phyloP scores from a whole-genome alignment of 2,329 filamentous ascomycete genomes.

The Lasiodiplodia hormozganensis region DNA sequence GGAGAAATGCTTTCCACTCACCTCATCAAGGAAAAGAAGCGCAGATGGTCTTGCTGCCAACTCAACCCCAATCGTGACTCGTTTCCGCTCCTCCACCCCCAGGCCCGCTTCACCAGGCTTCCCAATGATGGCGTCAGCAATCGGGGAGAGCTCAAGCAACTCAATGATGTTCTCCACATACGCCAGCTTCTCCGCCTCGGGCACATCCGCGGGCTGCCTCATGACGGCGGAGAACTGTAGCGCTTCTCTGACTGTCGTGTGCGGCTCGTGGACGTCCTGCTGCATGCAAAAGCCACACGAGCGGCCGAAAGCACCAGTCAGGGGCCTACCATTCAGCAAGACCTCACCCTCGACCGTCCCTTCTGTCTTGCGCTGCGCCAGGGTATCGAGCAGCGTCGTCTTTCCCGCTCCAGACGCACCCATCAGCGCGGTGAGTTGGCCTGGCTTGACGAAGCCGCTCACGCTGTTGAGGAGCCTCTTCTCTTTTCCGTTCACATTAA shows the following conservation, averaged over 20 bases:
- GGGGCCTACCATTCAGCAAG: constrained; percentile 51
- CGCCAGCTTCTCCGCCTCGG: constrained; percentile 67
- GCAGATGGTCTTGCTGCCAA: constrained; percentile 69
- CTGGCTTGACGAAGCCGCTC: constrained; percentile 76
- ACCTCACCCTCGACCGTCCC: constrained; percentile 55
- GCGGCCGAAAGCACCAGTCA: constrained; percentile 53
- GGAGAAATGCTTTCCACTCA: neutral
- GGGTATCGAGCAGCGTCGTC: constrained; percentile 47
- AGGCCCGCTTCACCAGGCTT: constrained; percentile 64
- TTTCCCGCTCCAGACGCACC: constrained; percentile 70
- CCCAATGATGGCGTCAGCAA: constrained; percentile 71
- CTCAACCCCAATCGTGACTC: constrained; percentile 76
- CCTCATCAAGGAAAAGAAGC: constrained; percentile 73
- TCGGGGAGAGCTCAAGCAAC: constrained; percentile 69
- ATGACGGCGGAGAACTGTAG: constrained; percentile 70
- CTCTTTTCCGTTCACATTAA: constrained; percentile 47
- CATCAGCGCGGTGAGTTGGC: constrained; percentile 80
- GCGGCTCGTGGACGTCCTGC: constrained; percentile 71
- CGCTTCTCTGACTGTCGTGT: constrained; percentile 70
- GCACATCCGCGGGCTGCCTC: constrained; percentile 65
- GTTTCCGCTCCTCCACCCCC: constrained; percentile 69
- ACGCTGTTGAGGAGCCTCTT: constrained; percentile 64
- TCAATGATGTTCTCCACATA: constrained; percentile 70
- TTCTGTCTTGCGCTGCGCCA: constrained; percentile 53
- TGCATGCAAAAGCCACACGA: constrained; percentile 65